Conservation (phyloP, 1,139 yeast species). For the Yamadazyma epiphylla region DNA sequence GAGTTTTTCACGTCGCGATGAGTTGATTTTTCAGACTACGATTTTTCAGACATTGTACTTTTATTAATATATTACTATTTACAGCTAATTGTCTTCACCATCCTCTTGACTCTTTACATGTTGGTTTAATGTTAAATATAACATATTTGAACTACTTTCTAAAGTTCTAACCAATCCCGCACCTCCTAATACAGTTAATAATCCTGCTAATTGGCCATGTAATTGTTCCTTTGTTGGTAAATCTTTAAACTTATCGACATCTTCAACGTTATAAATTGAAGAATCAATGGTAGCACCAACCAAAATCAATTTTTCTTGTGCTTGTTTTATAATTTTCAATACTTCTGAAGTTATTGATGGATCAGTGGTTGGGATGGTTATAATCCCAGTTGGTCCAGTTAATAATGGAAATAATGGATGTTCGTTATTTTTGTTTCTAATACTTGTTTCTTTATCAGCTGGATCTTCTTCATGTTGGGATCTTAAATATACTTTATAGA, state of each 20-base stretch:
- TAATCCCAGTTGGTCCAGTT: slow-evolving; percentile 84
- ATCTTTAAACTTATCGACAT: slow-evolving; percentile 62
- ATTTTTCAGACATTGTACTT: not conserved
- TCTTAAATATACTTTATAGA: slow-evolving; percentile 74
- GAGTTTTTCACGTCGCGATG: slow-evolving; percentile 1
- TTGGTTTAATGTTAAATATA: slow-evolving; percentile 73
- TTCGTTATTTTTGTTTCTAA: slow-evolving; percentile 34
- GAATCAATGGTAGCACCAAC: slow-evolving; percentile 83
- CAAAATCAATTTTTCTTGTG: slow-evolving; percentile 71
- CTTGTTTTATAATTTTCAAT: slow-evolving; percentile 55
- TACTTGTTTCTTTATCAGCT: slow-evolving; percentile 55
- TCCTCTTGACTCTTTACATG: slow-evolving; percentile 43
- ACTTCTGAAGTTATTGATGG: slow-evolving; percentile 66
- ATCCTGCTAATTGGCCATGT: slow-evolving; percentile 82
- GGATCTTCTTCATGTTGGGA: slow-evolving; percentile 72
- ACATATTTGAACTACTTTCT: slow-evolving; percentile 59
- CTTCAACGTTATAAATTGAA: slow-evolving; percentile 47
- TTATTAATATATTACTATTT: slow-evolving; percentile 1
- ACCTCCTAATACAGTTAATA: slow-evolving; percentile 80
- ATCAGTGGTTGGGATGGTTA: slow-evolving; percentile 62
- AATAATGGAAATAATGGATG: slow-evolving; percentile 73
- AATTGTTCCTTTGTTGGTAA: slow-evolving; percentile 70
- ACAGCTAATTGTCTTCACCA: slow-evolving; percentile 11
- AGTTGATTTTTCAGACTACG: not conserved
- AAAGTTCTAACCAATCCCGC: slow-evolving; percentile 84